phyloP scores from a whole-genome alignment of 371 early-diverging fungal genomes.

The Parasitella parasitica region DNA sequence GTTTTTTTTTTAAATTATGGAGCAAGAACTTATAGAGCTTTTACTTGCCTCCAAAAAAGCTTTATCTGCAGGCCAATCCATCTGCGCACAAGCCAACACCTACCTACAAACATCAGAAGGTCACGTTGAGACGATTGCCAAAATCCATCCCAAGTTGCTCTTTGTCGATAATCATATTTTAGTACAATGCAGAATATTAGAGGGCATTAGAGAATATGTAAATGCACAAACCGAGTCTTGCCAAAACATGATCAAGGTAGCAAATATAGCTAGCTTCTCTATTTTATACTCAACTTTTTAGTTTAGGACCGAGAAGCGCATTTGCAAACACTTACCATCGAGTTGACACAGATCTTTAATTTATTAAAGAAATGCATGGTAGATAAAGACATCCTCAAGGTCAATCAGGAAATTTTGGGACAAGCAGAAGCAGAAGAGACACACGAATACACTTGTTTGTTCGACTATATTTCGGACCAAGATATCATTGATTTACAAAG shows the following conservation, averaged over 20 bases:
- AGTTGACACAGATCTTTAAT: constrained; percentile 39
- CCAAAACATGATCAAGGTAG: constrained; percentile 30
- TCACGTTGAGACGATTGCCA: constrained; percentile 39
- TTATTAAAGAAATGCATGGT: constrained; percentile 31
- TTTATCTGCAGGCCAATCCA: constrained; percentile 35
- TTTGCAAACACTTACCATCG: constrained; percentile 36
- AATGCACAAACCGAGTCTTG: constrained; percentile 24
- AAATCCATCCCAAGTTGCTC: constrained; percentile 38
- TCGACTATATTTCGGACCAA: constrained; percentile 51
- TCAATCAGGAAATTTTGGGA: constrained; percentile 21
- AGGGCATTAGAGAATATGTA: constrained; percentile 39
- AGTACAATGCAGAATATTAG: constrained; percentile 32
- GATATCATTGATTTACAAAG: constrained; percentile 46
- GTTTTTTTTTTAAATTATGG: constrained; percentile 18
- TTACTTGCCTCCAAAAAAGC: constrained; percentile 45
- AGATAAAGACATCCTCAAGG: constrained; percentile 37
- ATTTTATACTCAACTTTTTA: neutral
- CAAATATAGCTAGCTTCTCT: neutral
- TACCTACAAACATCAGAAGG: constrained; percentile 33
- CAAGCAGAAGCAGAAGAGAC: neutral
- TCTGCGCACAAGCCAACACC: constrained; percentile 44
- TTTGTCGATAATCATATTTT: constrained; percentile 46
- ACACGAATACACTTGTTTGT: constrained; percentile 23
- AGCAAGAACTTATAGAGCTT: constrained; percentile 46
- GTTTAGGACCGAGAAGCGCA: constrained; percentile 37